A percentile compares a stretch with the other conserved stretches of the same genome.
Evolutionary conservation across 2,329 filamentous ascomycete species (phyloP).

Genomic region (Magnaporthiopsis poae): DNA sequence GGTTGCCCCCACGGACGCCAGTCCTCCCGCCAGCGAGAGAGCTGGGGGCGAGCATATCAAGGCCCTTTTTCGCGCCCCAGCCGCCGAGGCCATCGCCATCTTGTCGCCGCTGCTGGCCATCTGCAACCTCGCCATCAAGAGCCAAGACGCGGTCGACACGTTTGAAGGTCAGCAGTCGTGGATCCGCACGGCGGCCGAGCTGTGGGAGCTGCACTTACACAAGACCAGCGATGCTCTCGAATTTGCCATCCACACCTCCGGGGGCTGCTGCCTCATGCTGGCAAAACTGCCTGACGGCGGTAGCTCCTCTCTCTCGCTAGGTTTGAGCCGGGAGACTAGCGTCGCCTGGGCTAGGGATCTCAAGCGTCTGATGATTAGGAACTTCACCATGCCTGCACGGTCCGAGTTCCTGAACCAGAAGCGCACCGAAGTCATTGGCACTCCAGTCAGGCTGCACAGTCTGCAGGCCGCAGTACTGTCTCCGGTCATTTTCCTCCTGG

Average conservation of each 20-base stretch:
- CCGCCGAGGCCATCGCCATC: slow-evolving; percentile 35
- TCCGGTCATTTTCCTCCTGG: slow-evolving; percentile 36
- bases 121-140: slow-evolving; percentile 30
- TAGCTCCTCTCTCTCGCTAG: slow-evolving; percentile 9
- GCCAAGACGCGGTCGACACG: slow-evolving; percentile 18
- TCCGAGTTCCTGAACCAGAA: slow-evolving; percentile 34
- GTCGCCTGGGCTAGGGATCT: slow-evolving; percentile 37
- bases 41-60: slow-evolving; percentile 51
- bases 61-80: slow-evolving; percentile 43
- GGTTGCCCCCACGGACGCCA: slow-evolving; percentile 25
- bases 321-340: slow-evolving; percentile 17
- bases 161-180: slow-evolving; percentile 33
- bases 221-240: slow-evolving; percentile 36
- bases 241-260: slow-evolving; percentile 38
- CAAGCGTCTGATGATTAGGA: slow-evolving; percentile 38
- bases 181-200: slow-evolving; percentile 33
- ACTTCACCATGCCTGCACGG: slow-evolving; percentile 42
- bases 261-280: slow-evolving; percentile 29
- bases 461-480: slow-evolving; percentile 27
- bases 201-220: slow-evolving; percentile 48
- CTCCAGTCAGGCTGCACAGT: slow-evolving; percentile 30
- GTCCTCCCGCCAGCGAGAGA: slow-evolving; percentile 29
- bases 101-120: slow-evolving; percentile 35
- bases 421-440: slow-evolving; percentile 30
- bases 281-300: slow-evolving; percentile 27